Evolutionary conservation across 345 rosid genomes (phyloP).

Genomic region (Boechera stricta): DNA sequence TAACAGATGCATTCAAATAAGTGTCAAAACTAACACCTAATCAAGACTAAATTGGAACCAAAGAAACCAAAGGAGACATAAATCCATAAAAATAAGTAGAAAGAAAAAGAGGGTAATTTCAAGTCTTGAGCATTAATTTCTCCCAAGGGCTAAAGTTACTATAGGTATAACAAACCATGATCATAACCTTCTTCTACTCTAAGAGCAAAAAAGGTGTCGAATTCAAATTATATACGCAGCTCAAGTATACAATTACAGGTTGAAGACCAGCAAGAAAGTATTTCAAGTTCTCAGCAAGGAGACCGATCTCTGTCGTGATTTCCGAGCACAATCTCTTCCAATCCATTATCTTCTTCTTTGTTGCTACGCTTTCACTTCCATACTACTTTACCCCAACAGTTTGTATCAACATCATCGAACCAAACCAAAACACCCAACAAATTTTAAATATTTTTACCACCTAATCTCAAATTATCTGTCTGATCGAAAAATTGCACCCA

Average conservation of each 20-base stretch:
- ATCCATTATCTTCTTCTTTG: slow-evolving; percentile 57
- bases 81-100: not conserved
- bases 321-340: slow-evolving; percentile 97
- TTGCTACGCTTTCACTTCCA: slow-evolving; percentile 53
- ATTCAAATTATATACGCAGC: not conserved
- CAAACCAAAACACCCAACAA: slow-evolving; percentile 6
- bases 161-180: slow-evolving; percentile 43
- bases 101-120: slow-evolving; percentile 26
- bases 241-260: slow-evolving; percentile 15
- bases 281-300: slow-evolving; percentile 87
- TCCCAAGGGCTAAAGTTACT: slow-evolving; percentile 22
- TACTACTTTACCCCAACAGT: slow-evolving; percentile 56
- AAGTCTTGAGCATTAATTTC: slow-evolving; percentile 32
- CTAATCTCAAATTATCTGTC: not conserved
- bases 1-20: slow-evolving; percentile 2
- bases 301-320: slow-evolving; percentile 74
- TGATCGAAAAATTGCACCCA: not conserved
- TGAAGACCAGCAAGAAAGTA: slow-evolving; percentile 75
- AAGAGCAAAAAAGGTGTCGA: not conserved
- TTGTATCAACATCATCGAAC: slow-evolving; percentile 53
- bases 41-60: not conserved
- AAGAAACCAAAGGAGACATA: slow-evolving; percentile 17
- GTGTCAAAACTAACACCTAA: slow-evolving; percentile 5
- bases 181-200: slow-evolving; percentile 32
- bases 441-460: not conserved